A percentile compares a stretch with the other conserved stretches of the same genome.
Conservation (phyloP, 805 yeast species). For the Wickerhamomyces subpelliculosus region DNA sequence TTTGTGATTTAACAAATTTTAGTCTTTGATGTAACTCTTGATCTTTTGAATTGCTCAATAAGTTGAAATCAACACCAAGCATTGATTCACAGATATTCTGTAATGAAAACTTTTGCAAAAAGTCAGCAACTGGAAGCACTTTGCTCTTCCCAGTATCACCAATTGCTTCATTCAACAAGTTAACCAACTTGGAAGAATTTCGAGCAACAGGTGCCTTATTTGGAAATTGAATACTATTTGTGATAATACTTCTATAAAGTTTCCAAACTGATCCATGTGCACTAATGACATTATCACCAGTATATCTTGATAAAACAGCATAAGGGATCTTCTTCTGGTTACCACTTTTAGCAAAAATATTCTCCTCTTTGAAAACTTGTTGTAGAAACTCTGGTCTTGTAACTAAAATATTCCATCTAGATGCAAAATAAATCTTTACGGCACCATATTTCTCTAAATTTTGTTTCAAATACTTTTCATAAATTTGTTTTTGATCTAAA, state of each 20-base stretch:
- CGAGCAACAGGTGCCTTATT: slow-evolving; percentile 28
- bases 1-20: slow-evolving; percentile 40
- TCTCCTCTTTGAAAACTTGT: slow-evolving; percentile 42
- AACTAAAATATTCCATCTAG: slow-evolving; percentile 54
- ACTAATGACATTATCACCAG: slow-evolving; percentile 56
- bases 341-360: slow-evolving; percentile 50
- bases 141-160: slow-evolving; percentile 2
- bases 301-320: slow-evolving; percentile 45
- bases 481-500: slow-evolving; percentile 44
- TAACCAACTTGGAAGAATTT: slow-evolving; percentile 32
- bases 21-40: slow-evolving; percentile 32
- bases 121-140: slow-evolving; percentile 26
- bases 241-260: slow-evolving; percentile 36
- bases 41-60: slow-evolving; percentile 21
- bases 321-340: slow-evolving; percentile 52
- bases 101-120: slow-evolving; percentile 40
- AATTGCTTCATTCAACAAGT: slow-evolving; percentile 18
- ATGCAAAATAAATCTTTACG: slow-evolving; percentile 52
- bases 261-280: slow-evolving; percentile 51
- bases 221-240: slow-evolving; percentile 45
- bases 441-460: slow-evolving; percentile 48
- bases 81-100: slow-evolving; percentile 45
- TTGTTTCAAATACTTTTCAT: slow-evolving; percentile 32
- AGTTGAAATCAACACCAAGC: slow-evolving; percentile 41
- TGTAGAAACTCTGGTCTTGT: slow-evolving; percentile 39